Conservation (phyloP, 805 yeast species). For the Peterozyma toletana region DNA sequence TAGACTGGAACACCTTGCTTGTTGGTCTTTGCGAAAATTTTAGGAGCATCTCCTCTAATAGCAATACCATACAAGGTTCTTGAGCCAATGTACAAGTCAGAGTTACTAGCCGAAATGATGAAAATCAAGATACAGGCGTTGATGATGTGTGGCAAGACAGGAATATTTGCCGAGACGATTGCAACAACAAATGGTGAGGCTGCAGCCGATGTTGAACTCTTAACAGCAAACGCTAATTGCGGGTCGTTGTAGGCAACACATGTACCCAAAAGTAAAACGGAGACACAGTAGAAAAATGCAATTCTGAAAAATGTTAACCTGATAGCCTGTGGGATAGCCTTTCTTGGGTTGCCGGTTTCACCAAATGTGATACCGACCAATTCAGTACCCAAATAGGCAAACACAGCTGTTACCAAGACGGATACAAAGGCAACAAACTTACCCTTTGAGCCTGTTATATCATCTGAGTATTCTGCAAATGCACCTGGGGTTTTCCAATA, state of each 20-base stretch:
- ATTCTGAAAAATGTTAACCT: conserved; percentile 49
- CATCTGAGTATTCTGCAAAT: conserved; percentile 26
- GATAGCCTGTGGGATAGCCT: conserved; percentile 44
- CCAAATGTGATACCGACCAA: conserved; percentile 40
- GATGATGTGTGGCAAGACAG: conserved; percentile 64
- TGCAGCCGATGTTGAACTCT: conserved; percentile 42
- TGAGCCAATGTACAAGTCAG: conserved; percentile 71
- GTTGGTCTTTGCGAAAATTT: conserved; percentile 55
- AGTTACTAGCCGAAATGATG: conserved; percentile 77
- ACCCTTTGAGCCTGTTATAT: conserved; percentile 34
- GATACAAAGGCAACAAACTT: conserved; percentile 46
- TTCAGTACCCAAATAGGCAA: conserved; percentile 45
- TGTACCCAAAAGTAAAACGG: conserved; percentile 49
- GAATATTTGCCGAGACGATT: conserved; percentile 55
- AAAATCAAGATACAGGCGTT: conserved; percentile 74
- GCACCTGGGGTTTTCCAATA: conserved; percentile 40
- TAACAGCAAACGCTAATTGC: conserved; percentile 17
- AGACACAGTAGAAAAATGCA: conserved; percentile 41
- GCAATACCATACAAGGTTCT: conserved; percentile 70
- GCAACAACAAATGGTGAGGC: conserved; percentile 88
- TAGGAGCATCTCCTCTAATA: conserved; percentile 69
- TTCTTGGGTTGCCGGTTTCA: conserved; percentile 41
- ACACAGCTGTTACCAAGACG: conserved; percentile 44
- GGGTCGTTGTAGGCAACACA: conserved; percentile 48
- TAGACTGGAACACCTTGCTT: conserved; percentile 64